Evolutionary conservation across 495 filamentous ascomycete species (phyloP), one percentile per base, ranked within the genome.

Genomic region (Xylaria sp.): DNA sequence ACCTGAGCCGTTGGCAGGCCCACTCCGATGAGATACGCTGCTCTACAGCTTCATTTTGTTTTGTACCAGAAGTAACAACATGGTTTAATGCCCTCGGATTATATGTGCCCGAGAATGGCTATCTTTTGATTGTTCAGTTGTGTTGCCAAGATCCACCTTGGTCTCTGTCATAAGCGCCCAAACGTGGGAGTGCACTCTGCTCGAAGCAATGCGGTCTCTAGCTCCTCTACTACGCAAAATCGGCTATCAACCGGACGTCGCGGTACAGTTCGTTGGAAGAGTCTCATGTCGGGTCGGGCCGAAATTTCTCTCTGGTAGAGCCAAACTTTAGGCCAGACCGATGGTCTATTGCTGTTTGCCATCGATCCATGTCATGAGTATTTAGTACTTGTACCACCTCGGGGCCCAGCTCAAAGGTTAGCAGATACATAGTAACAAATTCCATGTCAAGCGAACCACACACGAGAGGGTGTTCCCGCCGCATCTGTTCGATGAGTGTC

Each of bases 251-350:
- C 40, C 40, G 37, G 19, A 29, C 4, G 26, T 21, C 14, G 48
- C 26, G 35, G 40, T 35, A 31, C 52, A 46, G 15, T 31, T 61
- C 33, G 26, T 40, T 41, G 43, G 46, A n/a, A 62, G 31, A 61
- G 43, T 62, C 8, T 26, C 21, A 61, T 50, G 31, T 50, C 67
- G 57, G 67, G 43, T 69, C 67, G 67, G 57, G 26, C 67, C 67
- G 67, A 69, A 29, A 24, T 12, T 14, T 44, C 21, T 46, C 40
- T n/a, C 67, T 31, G 19, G 40, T 14, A 35, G 67, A 50, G 5
- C 24, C 29, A 43, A 35, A 12, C 43, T 29, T 46, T 0, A 44
- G 24, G 24, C 19, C 52, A 29, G 35, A 15, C 66, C 37, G 26
- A 40, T 44, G 15, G 19, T 53, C 40, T 61, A 21, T 46, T 61